Conservation (phyloP, 2,329 filamentous ascomycete species). For the Amauroascus niger region DNA sequence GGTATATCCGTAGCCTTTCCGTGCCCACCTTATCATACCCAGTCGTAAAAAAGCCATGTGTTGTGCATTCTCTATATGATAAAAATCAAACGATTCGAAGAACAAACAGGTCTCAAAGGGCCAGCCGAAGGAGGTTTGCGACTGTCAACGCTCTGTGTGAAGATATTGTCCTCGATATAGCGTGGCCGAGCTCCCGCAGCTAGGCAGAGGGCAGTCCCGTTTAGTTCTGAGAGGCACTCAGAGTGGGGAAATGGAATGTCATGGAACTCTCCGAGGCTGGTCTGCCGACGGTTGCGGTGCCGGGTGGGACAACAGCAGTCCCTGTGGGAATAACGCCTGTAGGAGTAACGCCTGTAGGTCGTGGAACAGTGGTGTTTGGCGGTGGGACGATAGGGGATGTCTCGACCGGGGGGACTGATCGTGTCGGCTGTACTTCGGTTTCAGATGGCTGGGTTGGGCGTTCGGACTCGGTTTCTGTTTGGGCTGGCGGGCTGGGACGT, state of each 20-base stretch:
- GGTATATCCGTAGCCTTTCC: not conserved
- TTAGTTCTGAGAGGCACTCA: not conserved
- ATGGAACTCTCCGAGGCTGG: not conserved
- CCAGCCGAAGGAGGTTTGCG: not conserved
- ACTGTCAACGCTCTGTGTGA: not conserved
- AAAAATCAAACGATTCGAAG: not conserved
- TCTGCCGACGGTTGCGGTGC: not conserved
- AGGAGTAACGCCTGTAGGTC: not conserved
- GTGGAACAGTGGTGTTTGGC: not conserved
- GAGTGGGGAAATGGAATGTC: constrained; percentile 8
- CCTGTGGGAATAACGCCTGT: not conserved
- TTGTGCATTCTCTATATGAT: not conserved
- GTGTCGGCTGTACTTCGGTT: not conserved
- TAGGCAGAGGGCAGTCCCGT: not conserved
- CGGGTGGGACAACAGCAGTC: not conserved
- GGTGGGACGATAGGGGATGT: not conserved
- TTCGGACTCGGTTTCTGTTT: not conserved
- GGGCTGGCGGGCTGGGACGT: not conserved
- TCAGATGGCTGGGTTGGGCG: not conserved
- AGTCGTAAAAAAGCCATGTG: not conserved
- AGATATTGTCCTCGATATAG: not conserved
- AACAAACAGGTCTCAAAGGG: not conserved
- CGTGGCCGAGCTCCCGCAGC: not conserved
- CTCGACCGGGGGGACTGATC: not conserved
- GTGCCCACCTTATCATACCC: not conserved